Evolutionary conservation across 176 grass and related monocot species (phyloP), one percentile per base, ranked within the genome.

Genomic region (Miscanthus lutarioriparius): DNA sequence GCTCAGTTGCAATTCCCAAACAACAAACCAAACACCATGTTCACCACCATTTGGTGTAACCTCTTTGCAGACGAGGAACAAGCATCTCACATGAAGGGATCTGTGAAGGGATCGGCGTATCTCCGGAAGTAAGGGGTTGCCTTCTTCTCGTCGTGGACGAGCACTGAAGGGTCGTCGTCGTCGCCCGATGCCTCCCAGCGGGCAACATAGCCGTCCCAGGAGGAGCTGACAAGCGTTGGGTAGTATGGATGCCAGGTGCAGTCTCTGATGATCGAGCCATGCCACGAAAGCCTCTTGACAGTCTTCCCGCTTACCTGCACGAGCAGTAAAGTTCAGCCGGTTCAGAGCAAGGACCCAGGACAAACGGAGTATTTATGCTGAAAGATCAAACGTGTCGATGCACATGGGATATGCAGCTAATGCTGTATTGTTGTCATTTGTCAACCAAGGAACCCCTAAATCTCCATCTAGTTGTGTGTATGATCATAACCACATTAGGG

Each of bases 191-290:
- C 87, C 68, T 97, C 95, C 95, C 92, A 98, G 38, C 89, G 86
- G 22, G 86, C 87, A 36, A 98, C 9, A 35, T 72, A 91, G 38
- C 92, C 89, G 4, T 98, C 95, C 95, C 91, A 98, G 39, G 95
- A 95, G 11, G 95, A 98, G 77, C 83, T 95, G 37, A 98, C 80
- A 2, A 98, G 83, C 0, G 85, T 90, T 10, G 89, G 92, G 14
- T 73, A 23, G 77, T 87, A 81, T 1, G 95, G 95, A 75, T 98
- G 95, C 95, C 95, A 98, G 77, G 87, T 90, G 48, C 95, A 98
- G 77, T 98, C 95, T 88, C 95, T 93, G 61, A 98, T 91, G 76
- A 89, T 88, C 0, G 82, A 86, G 12, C 45, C 54, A 14, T 98
- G 95, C 95, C 91, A 90, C 0, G 64, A 85, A n/a, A 95, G 91